Conservation (phyloP, 352 stramenopile genomes). For the Phytophthora fragariaefolia region DNA sequence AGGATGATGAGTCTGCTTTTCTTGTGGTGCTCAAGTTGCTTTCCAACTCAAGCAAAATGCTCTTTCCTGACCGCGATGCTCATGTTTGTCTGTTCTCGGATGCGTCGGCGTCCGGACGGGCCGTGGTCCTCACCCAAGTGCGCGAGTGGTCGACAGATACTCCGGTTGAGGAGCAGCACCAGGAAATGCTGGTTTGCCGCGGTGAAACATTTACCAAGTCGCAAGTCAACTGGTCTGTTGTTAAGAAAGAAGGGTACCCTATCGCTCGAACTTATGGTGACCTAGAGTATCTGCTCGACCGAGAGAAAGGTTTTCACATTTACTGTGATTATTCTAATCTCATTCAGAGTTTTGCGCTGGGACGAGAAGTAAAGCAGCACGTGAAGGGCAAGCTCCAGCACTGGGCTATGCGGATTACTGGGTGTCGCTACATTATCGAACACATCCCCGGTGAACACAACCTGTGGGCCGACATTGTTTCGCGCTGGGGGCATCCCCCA, state of each 20-base stretch:
- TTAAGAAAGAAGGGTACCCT: constrained; percentile 9
- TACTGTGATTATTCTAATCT: constrained; percentile 17
- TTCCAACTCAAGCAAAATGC: neutral
- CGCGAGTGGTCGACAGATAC: neutral
- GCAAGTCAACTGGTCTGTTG: neutral
- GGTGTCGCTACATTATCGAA: constrained; percentile 4
- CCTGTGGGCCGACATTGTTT: constrained; percentile 5
- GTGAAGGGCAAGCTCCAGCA: constrained; percentile 8
- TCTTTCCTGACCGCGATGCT: too few species aligned
- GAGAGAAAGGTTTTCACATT: constrained; percentile 11
- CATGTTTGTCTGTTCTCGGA: too few species aligned
- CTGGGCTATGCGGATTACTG: neutral
- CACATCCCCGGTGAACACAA: constrained; percentile 3
- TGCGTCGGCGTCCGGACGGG: too few species aligned
- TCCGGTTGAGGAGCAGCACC: constrained; percentile 3
- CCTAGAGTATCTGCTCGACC: neutral
- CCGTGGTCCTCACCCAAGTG: neutral
- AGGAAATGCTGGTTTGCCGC: constrained; percentile 2
- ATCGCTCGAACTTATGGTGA: neutral
- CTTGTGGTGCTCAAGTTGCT: neutral
- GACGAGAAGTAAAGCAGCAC: neutral
- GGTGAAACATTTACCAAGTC: constrained; percentile 1
- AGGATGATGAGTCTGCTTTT: neutral
- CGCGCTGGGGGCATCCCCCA: constrained; percentile 4
- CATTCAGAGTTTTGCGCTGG: constrained; percentile 8